These are phyloP conservation scores for Cordyceps cicadae DNA, from an alignment of 2,329 filamentous ascomycete species.

Conservation along the genomic window DNA sequence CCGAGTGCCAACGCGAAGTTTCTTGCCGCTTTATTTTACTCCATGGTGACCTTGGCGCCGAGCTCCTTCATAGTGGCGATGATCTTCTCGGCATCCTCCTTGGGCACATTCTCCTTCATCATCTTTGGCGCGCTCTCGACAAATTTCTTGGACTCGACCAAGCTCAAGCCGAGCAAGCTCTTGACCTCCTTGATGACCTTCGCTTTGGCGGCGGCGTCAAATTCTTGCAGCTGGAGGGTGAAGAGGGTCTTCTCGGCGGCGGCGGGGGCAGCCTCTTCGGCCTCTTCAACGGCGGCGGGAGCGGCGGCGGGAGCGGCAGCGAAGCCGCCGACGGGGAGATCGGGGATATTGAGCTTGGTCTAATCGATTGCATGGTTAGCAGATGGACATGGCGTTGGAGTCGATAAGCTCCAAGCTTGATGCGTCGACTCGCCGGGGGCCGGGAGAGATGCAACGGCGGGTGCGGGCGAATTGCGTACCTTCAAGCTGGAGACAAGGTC, in stretches of 20 bases:
- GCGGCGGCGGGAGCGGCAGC: constrained; percentile 59
- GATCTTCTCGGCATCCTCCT: constrained; percentile 99
- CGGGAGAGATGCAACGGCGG: background rate
- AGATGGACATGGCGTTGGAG: background rate
- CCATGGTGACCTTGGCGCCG: constrained; percentile 83
- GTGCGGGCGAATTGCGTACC: constrained; percentile 42
- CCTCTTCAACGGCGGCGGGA: constrained; percentile 56
- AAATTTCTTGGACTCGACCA: constrained; percentile 99
- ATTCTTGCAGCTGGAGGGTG: constrained; percentile 85
- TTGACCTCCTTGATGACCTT: constrained; percentile 99
- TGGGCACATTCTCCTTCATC: constrained; percentile 98
- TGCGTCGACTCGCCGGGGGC: background rate
- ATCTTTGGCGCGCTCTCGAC: constrained; percentile 96
- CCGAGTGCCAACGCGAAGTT: constrained; percentile 4
- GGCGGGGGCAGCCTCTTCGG: constrained; percentile 78
- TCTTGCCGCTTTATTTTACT: constrained; percentile 50
- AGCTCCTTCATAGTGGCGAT: constrained; percentile 88
- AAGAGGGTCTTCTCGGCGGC: constrained; percentile 96
- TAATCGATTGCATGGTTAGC: constrained; percentile 29
- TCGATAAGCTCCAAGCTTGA: no score
- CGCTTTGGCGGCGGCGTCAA: constrained; percentile 83
- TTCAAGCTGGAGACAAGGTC: constrained; percentile 92
- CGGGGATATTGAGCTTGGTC: constrained; percentile 94
- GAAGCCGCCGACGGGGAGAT: constrained; percentile 91
- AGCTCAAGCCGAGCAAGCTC: constrained; percentile 81